A percentile compares a stretch with the other conserved stretches of the same genome.
These are phyloP conservation scores for Teratosphaeria viscida DNA, from an alignment of 2,329 filamentous ascomycete genomes.

Conservation along the genomic window DNA sequence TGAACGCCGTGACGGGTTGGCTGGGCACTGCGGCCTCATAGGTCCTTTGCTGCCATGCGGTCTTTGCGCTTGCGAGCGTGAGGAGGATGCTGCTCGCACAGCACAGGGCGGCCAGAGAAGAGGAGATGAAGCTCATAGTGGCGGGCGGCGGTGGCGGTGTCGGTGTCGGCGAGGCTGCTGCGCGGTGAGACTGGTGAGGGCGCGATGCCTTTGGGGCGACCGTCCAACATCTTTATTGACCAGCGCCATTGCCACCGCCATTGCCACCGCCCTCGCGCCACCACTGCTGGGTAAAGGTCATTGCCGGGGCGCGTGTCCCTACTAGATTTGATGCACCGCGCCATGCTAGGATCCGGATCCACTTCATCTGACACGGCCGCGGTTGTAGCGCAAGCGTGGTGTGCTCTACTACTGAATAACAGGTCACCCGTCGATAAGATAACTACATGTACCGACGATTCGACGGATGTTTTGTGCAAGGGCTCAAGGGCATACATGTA, in stretches of 20 bases:
- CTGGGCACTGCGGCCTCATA: neutral
- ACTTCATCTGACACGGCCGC: too few species aligned
- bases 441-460: too few species aligned
- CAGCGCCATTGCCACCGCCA: neutral
- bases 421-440: too few species aligned
- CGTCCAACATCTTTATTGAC: neutral
- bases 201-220: neutral
- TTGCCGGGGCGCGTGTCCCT: too few species aligned
- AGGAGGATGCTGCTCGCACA: neutral
- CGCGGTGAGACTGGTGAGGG: neutral
- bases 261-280: neutral
- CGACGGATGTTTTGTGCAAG: too few species aligned
- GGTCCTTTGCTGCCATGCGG: neutral
- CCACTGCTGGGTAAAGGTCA: neutral
- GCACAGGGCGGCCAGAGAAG: neutral
- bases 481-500: too few species aligned
- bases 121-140: neutral
- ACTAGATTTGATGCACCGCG: too few species aligned
- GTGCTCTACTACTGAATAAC: too few species aligned
- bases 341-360: too few species aligned
- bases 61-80: neutral
- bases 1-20: neutral
- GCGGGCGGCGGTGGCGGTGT: too few species aligned
- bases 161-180: neutral
- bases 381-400: too few species aligned